These are phyloP conservation scores for Phytophthora chlamydospora DNA, from an alignment of 352 stramenopile genomes.

Conservation along the genomic window DNA sequence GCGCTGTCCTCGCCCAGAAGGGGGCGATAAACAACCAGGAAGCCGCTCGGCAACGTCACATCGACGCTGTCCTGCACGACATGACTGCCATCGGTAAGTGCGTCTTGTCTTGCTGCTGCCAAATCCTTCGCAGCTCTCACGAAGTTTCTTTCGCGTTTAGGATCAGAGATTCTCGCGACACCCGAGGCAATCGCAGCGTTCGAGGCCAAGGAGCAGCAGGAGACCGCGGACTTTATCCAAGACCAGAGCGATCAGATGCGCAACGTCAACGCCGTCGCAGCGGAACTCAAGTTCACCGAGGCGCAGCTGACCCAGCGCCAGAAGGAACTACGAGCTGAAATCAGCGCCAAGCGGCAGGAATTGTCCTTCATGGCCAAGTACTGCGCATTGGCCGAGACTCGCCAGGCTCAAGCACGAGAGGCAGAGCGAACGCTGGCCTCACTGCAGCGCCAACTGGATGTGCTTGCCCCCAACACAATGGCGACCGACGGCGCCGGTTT, in stretches of 20 bases:
- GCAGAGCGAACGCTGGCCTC: constrained; percentile 50
- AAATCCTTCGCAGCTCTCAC: constrained; percentile 14
- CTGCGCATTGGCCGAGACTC: constrained; percentile 37
- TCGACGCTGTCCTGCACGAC: constrained; percentile 37
- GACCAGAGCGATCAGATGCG: constrained; percentile 27
- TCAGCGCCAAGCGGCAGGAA: constrained; percentile 39
- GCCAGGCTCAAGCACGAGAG: constrained; percentile 42
- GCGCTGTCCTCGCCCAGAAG: constrained; percentile 47
- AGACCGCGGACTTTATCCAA: constrained; percentile 38
- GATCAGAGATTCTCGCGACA: constrained; percentile 24
- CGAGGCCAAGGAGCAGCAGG: constrained; percentile 32
- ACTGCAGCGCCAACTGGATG: constrained; percentile 46
- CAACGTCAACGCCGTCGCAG: constrained; percentile 34
- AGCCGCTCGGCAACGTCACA: constrained; percentile 36
- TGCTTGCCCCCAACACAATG: constrained; percentile 9
- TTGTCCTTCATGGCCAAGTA: constrained; percentile 43
- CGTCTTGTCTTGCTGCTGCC: constrained; percentile 12
- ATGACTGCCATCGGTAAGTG: constrained; percentile 39
- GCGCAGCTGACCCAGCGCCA: constrained; percentile 54
- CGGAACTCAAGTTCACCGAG: constrained; percentile 48
- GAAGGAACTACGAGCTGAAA: constrained; percentile 53
- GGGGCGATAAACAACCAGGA: constrained; percentile 47
- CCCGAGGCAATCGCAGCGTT: constrained; percentile 41
- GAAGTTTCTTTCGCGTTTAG: constrained; percentile 29
- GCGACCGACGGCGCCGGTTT: constrained; percentile 2